Base-by-base conservation (phyloP, 2,329 filamentous ascomycete genomes). In the Neobulgaria alba region DNA sequence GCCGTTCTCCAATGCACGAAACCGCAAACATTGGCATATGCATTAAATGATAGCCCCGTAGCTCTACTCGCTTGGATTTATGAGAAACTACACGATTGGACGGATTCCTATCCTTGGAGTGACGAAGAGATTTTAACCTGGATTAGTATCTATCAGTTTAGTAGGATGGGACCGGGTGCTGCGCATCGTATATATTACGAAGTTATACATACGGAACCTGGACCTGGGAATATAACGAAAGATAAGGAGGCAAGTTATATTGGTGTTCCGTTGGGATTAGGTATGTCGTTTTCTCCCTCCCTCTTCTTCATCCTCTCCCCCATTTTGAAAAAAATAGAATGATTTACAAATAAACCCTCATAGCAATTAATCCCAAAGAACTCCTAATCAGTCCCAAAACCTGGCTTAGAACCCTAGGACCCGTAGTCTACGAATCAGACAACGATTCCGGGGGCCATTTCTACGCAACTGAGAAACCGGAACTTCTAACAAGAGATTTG, bases 61-160 rank as follows among this genome's bases (percentile, higher is more conserved):
- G 82, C 73, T 0, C 63, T 87, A 3, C 66, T 90, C 1, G 75
- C 82, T 0, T 92, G 85, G 85, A 78, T 90, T 23, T 84, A 84
- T 50, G 85, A 90, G 62, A 90, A 90, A 57, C 63, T 90, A 29
- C 75, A 81, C 50, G 79, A 84, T 51, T 90, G 84, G 85, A 79
- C 78, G 0, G 83, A 89, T 52, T 53, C 52, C 1, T 87, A 87
- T 54, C 64, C 72, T 0, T 89, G 83, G 83, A 81, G 75, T 0
- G 79, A 86, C 46, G 82, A 88, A 40, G 83, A 89, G 62, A 71
- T 89, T 7, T 62, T 85, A 18, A 85, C 78, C 0, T 90, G 83
- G 85, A 62, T 88, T 1, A 75, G 69, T 36, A 72, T 89, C 29
- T 89, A 89, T 58, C 77, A 72, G 56, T 87, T 87, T 61, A 79